Evolutionary conservation across 768 basidiomycete genomes (phyloP).

Genomic region (Tylopilus felleus): DNA sequence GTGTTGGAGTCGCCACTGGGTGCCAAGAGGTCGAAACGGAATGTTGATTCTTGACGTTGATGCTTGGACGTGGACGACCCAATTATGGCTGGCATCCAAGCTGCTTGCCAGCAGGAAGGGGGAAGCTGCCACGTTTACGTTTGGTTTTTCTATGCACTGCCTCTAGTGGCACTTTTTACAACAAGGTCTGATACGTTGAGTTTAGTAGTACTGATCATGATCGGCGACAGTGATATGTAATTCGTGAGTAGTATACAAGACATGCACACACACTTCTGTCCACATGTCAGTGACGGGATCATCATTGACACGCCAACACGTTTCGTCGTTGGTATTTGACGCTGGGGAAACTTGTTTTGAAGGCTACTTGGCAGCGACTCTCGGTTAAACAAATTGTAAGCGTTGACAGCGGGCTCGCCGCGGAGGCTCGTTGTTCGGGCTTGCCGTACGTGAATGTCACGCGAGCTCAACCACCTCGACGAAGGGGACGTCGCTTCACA

Average conservation of each 20-base stretch:
- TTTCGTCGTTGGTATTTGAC: not conserved
- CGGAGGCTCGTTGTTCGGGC: not conserved
- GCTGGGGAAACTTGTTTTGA: not conserved
- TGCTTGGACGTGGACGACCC: not conserved
- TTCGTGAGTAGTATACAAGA: not conserved
- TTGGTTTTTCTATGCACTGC: not conserved
- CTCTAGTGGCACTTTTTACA: not conserved
- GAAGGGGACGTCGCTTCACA: not conserved
- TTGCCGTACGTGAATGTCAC: not conserved
- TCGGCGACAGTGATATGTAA: slow-evolving; percentile 8
- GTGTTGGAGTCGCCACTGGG: slow-evolving; percentile 29
- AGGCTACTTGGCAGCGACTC: not conserved
- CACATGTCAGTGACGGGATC: not conserved
- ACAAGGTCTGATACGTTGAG: not conserved
- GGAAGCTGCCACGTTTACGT: not conserved
- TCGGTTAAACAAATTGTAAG: slow-evolving; percentile 2
- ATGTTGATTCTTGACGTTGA: slow-evolving; percentile 11
- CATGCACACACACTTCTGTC: not conserved
- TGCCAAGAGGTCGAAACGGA: slow-evolving; percentile 25
- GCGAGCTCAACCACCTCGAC: slow-evolving; percentile 1
- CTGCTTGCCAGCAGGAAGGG: not conserved
- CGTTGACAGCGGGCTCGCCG: not conserved
- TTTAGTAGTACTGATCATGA: not conserved
- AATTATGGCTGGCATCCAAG: not conserved
- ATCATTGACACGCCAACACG: not conserved